phyloP scores from a whole-genome alignment of 345 rosid genomes.

The Lepidium didymum region DNA sequence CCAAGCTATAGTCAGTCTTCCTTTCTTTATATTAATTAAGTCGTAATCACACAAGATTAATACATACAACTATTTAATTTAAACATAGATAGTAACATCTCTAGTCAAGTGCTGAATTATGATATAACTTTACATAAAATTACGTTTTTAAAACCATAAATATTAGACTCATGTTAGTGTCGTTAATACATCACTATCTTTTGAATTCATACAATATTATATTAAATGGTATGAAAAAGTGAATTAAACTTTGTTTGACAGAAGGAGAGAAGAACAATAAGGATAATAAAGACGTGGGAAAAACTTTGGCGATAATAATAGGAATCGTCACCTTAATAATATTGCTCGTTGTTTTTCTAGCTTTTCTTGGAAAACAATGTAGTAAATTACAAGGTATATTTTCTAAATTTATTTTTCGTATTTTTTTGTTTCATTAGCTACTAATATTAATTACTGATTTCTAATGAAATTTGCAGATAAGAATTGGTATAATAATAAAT shows the following conservation, averaged over 20 bases:
- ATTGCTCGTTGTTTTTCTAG: slow-evolving; percentile 58
- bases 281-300: slow-evolving; percentile 47
- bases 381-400: slow-evolving; percentile 50
- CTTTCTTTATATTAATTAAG: neutral
- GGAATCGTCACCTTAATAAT: slow-evolving; percentile 73
- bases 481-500: neutral
- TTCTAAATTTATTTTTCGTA: neutral
- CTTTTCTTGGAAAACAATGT: slow-evolving; percentile 53
- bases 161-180: neutral
- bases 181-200: too few species aligned
- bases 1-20: slow-evolving; percentile 23
- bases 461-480: slow-evolving; percentile 12
- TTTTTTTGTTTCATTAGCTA: neutral
- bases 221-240: neutral
- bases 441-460: neutral
- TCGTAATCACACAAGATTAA: neutral
- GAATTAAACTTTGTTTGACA: neutral
- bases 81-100: neutral
- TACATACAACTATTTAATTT: neutral
- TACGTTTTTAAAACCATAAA: neutral
- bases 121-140: neutral
- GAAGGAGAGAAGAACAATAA: slow-evolving; percentile 10
- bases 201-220: too few species aligned
- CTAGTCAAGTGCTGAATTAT: neutral
- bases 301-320: slow-evolving; percentile 77